Conservation (phyloP, 441 rosid species). For the Erysimum pusillum region DNA sequence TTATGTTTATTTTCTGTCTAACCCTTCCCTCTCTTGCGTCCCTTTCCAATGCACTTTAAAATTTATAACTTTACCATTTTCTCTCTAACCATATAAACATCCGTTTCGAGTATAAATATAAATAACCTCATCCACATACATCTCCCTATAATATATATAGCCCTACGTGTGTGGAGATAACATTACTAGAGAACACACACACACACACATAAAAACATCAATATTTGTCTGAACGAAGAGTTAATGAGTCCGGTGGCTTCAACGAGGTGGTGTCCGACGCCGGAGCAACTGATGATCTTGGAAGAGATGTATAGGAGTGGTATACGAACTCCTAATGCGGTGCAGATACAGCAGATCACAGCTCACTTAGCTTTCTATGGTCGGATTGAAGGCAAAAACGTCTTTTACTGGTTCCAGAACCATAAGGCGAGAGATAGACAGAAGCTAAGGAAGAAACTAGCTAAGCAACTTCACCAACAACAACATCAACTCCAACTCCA, state of each 20-base stretch:
- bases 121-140: constrained; percentile 30
- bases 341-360: constrained; percentile 86
- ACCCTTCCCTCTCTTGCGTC: constrained; percentile 46
- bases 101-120: constrained; percentile 25
- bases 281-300: constrained; percentile 87
- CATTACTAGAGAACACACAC: neutral
- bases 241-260: constrained; percentile 77
- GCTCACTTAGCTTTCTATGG: constrained; percentile 74
- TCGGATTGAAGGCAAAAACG: constrained; percentile 72
- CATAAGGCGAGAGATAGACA: constrained; percentile 79
- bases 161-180: constrained; percentile 9
- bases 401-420: constrained; percentile 81
- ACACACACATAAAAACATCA: neutral
- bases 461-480: constrained; percentile 69
- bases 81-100: constrained; percentile 31
- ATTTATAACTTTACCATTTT: constrained; percentile 12
- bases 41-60: constrained; percentile 41
- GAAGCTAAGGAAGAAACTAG: constrained; percentile 72
- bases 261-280: constrained; percentile 95
- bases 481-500: constrained; percentile 52
- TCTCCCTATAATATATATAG: neutral
- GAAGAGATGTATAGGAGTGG: constrained; percentile 89
- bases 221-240: no score
- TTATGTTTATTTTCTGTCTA: constrained; percentile 46
- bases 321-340: constrained; percentile 79